A percentile compares a stretch with the other conserved stretches of the same genome.
Evolutionary conservation across 768 basidiomycete species (phyloP).

Genomic region (Xerocomellus amylosporus): DNA sequence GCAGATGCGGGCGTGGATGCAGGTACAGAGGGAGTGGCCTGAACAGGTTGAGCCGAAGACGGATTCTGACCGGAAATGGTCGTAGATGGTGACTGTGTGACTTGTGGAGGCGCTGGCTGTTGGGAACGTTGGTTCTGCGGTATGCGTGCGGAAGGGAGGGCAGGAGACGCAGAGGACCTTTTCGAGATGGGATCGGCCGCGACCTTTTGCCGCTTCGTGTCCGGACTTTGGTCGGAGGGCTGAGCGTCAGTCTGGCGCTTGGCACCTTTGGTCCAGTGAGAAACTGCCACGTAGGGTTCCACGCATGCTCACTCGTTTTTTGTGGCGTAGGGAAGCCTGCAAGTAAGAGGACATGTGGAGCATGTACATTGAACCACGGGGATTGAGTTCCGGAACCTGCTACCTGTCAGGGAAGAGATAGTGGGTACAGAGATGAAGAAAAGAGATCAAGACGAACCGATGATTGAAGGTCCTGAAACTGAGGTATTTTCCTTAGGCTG

Average conservation of each 20-base stretch:
- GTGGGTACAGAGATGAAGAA: not conserved
- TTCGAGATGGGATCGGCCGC: slow-evolving; percentile 15
- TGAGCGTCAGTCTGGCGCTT: slow-evolving; percentile 47
- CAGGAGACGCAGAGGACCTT: slow-evolving; percentile 18
- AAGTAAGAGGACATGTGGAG: slow-evolving; percentile 46
- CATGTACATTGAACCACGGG: slow-evolving; percentile 57
- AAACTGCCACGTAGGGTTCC: not conserved
- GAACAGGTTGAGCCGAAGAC: slow-evolving; percentile 12
- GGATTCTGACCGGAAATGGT: not conserved
- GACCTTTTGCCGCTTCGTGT: slow-evolving; percentile 42
- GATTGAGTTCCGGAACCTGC: slow-evolving; percentile 35
- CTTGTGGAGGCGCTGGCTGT: slow-evolving; percentile 18
- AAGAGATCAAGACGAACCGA: slow-evolving; percentile 36
- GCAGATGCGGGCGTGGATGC: slow-evolving; percentile 7
- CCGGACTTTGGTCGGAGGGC: slow-evolving; percentile 38
- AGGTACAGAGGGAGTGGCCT: not conserved
- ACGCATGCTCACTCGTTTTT: slow-evolving; percentile 30
- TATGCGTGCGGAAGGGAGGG: slow-evolving; percentile 22
- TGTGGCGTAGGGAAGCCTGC: slow-evolving; percentile 44
- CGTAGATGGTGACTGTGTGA: slow-evolving; percentile 16
- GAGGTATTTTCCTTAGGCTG: slow-evolving; percentile 42
- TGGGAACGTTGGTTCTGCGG: slow-evolving; percentile 23
- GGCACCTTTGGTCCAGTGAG: slow-evolving; percentile 23
- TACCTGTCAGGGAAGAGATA: slow-evolving; percentile 26
- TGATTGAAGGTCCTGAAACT: slow-evolving; percentile 50